Evolutionary conservation across 2,329 filamentous ascomycete species (phyloP), one percentile per base, ranked within the genome.

Genomic region (Beauveria sp.): DNA sequence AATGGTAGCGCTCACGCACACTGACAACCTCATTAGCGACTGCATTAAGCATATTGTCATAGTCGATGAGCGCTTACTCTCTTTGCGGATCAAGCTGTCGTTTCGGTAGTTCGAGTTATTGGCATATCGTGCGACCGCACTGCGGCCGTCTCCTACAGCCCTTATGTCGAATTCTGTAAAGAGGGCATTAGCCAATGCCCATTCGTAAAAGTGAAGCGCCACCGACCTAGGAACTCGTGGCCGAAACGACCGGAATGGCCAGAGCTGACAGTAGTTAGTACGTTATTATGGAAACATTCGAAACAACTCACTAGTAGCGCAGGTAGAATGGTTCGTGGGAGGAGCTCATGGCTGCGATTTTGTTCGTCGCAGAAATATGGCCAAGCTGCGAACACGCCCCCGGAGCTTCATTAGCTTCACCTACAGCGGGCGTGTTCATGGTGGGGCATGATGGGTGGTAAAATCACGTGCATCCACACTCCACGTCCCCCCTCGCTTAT

Each of bases 71-170:
- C 14, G 75, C 92, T 68, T 81, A 97, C 95, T 99, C 81, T 99
- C 95, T 93, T 99, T 99, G 66, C 95, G 89, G 72, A 99, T 99
- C 68, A 99, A 80, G 65, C 93, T 97, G 74, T 99, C 95, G 77
- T 99, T 99, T 71, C 95, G 88, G 78, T 99, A 99, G 78, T 99
- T 99, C 62, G 93, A 98, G 77, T 99, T 99, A 82, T 99, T 99
- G 66, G 95, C 95, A 78, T 99, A 99, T 76, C 95, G 88, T 38
- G 93, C 92, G 58, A 95, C 90, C 8, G 95, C 95, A 72, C 93
- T 97, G 64, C 91, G 86, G 57, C 95, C 95, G 73, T 99, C 95
- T 60, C 91, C 91, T 51, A 98, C 85, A 26, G 92, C 91, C 61
- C 93, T 86, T 71, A 99, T 95, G 74, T 99, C 95, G 74, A 99